Conservation (phyloP, 768 basidiomycete genomes). For the Panaeolus papilionaceus region DNA sequence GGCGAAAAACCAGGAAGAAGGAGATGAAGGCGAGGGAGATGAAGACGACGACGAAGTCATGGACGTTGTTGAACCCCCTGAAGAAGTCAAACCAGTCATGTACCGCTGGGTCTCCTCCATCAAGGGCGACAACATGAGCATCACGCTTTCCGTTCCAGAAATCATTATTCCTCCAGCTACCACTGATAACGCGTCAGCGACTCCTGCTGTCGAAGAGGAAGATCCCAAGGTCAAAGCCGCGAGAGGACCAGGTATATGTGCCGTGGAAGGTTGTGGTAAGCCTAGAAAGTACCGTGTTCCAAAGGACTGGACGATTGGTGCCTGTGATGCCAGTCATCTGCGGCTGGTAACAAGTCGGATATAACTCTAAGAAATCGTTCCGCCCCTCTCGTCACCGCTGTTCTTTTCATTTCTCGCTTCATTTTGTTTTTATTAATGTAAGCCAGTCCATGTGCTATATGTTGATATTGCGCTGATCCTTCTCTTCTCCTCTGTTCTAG, state of each 20-base stretch:
- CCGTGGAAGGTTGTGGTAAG: slow-evolving; percentile 61
- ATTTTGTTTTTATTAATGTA: not conserved
- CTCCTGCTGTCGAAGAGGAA: slow-evolving; percentile 17
- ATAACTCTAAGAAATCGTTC: not conserved
- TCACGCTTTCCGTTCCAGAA: slow-evolving; percentile 63
- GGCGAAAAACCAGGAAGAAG: slow-evolving; percentile 37
- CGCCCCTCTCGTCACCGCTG: not conserved
- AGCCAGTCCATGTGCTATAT: not conserved
- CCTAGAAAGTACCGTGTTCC: slow-evolving; percentile 71
- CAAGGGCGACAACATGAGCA: slow-evolving; percentile 44
- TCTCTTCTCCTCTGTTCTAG: not conserved
- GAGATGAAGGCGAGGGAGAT: slow-evolving; percentile 48
- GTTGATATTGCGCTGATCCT: slow-evolving; percentile 1
- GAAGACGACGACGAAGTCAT: slow-evolving; percentile 42
- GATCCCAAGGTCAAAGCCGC: slow-evolving; percentile 25
- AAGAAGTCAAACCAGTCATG: slow-evolving; percentile 56
- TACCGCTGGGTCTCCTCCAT: slow-evolving; percentile 77
- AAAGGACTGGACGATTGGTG: slow-evolving; percentile 64
- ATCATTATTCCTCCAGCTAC: slow-evolving; percentile 20
- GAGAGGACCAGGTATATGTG: slow-evolving; percentile 47
- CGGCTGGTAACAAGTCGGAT: slow-evolving; percentile 52
- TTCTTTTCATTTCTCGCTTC: not conserved
- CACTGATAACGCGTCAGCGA: not conserved
- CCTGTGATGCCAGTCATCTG: slow-evolving; percentile 73
- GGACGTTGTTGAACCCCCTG: slow-evolving; percentile 42